Percentiles rank a stretch among this genome's conserved stretches.
These are phyloP conservation scores for Colletotrichum abscissum DNA, from an alignment of 2,329 filamentous ascomycete genomes.

Conservation along the genomic window DNA sequence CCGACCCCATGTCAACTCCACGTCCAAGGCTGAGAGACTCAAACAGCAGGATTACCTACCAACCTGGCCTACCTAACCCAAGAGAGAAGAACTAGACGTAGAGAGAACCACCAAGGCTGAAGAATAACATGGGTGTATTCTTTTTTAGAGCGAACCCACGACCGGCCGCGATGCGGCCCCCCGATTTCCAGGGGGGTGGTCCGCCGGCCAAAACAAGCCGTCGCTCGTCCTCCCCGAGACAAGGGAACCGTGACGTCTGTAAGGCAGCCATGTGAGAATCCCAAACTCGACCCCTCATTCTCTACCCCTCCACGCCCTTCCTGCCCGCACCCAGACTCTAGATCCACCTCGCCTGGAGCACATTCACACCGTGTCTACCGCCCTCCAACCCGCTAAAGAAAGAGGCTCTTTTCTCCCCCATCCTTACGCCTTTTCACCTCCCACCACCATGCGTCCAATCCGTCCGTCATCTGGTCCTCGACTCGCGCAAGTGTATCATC, in stretches of 20 bases:
- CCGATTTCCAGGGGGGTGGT: background rate
- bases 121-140: background rate
- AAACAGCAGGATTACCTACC: background rate
- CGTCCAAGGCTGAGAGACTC: background rate
- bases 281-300: background rate
- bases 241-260: conserved; percentile 12
- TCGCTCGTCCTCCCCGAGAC: conserved; percentile 15
- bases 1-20: background rate
- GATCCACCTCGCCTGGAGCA: background rate
- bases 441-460: background rate
- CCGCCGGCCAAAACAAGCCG: background rate
- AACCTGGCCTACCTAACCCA: background rate
- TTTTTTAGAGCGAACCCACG: background rate
- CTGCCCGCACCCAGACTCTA: background rate
- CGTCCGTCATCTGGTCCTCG: background rate
- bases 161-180: background rate
- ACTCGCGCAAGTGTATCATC: conserved; percentile 28
- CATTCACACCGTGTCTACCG: background rate
- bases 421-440: too few relatives aligned
- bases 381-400: background rate
- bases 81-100: background rate
- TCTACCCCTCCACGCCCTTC: background rate
- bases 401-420: background rate
- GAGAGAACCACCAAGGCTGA: background rate
- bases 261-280: conserved; percentile 7